A percentile compares a stretch with the other conserved stretches of the same genome.
phyloP scores from a whole-genome alignment of 148 eudicot species.

The Amaranthus cruentus region DNA sequence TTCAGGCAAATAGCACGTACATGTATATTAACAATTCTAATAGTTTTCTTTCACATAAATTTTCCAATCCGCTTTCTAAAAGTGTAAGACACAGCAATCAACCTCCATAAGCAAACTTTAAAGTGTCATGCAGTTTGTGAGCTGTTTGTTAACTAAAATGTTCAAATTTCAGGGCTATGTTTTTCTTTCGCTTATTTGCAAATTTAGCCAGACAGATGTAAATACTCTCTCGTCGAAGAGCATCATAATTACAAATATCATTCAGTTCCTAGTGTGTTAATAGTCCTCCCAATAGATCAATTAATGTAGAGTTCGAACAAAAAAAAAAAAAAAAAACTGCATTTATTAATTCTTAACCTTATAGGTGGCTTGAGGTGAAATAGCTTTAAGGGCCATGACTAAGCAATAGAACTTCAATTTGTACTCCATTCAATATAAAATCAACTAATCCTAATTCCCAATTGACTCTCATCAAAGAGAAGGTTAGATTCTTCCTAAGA shows the following conservation, averaged over 20 bases:
- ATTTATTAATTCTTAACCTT: too few species aligned
- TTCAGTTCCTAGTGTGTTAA: not conserved
- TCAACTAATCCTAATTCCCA: too few species aligned
- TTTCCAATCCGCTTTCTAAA: not conserved
- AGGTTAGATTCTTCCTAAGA: too few species aligned
- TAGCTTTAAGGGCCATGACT: too few species aligned
- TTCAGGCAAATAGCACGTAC: not conserved
- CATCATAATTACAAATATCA: not conserved
- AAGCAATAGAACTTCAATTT: too few species aligned
- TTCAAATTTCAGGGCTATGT: too few species aligned
- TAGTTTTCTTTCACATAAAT: not conserved
- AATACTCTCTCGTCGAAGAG: not conserved
- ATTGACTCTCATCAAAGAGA: too few species aligned
- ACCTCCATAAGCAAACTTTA: not conserved
- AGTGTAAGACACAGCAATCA: too few species aligned
- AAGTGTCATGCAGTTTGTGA: not conserved
- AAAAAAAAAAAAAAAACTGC: too few species aligned
- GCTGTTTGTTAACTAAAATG: too few species aligned
- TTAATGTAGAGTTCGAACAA: not conserved
- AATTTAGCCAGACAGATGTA: not conserved
- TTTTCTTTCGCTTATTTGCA: not conserved
- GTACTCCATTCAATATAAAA: too few species aligned
- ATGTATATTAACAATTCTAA: not conserved
- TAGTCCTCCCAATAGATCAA: slow-evolving; percentile 4
- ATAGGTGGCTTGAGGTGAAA: too few species aligned